Evolutionary conservation across 108 stramenopile genomes (phyloP).

Genomic region (Stephanodiscus minutulus): DNA sequence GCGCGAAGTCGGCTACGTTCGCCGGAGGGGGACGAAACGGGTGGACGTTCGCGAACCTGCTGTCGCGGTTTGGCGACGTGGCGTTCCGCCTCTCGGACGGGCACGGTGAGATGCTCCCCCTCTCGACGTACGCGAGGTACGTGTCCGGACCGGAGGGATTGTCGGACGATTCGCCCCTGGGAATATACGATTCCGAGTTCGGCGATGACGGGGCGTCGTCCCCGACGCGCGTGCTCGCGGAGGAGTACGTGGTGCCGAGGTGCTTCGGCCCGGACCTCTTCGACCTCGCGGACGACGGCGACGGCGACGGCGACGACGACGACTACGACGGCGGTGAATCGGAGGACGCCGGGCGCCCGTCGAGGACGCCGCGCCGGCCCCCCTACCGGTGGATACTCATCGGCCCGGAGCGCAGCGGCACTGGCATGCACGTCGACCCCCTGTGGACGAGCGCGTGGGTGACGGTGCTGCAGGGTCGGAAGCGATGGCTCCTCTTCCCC

Average conservation of each 20-base stretch:
- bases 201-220: slow-evolving; percentile 43
- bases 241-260: slow-evolving; percentile 69
- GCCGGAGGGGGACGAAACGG: slow-evolving; percentile 39
- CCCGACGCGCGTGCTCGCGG: slow-evolving; percentile 46
- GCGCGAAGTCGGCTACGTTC: slow-evolving; percentile 22
- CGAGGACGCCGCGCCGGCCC: slow-evolving; percentile 40
- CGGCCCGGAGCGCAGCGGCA: slow-evolving; percentile 79
- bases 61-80: slow-evolving; percentile 63
- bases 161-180: slow-evolving; percentile 81
- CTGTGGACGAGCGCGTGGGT: slow-evolving; percentile 88
- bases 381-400: slow-evolving; percentile 88
- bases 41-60: slow-evolving; percentile 62
- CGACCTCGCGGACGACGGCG: slow-evolving; percentile 40
- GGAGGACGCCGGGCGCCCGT: slow-evolving; percentile 12
- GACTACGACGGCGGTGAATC: slow-evolving; percentile 21
- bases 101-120: slow-evolving; percentile 76
- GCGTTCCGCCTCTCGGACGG: slow-evolving; percentile 77
- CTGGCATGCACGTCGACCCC: slow-evolving; percentile 86
- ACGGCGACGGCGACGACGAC: slow-evolving; percentile 18
- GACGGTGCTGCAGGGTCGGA: slow-evolving; percentile 71
- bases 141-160: slow-evolving; percentile 55
- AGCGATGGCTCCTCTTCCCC: slow-evolving; percentile 86
- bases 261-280: slow-evolving; percentile 80
- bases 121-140: slow-evolving; percentile 75
- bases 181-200: slow-evolving; percentile 84